phyloP scores from a whole-genome alignment of 2,329 filamentous ascomycete species.

The Cladophialophora immunda region DNA sequence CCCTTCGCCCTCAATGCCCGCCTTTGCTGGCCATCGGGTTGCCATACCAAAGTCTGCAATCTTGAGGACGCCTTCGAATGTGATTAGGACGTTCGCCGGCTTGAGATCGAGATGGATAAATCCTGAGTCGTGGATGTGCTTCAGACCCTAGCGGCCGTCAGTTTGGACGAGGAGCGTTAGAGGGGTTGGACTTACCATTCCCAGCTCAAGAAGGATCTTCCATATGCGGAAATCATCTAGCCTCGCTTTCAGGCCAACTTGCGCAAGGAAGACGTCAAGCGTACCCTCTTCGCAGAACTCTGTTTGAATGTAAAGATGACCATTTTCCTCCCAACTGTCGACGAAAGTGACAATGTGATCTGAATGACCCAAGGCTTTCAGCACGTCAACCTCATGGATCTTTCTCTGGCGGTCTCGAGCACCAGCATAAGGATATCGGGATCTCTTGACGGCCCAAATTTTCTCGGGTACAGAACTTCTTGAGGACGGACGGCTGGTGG shows the following conservation, averaged over 20 bases:
- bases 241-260: slow-evolving; percentile 81
- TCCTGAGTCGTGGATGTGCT: slow-evolving; percentile 86
- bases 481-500: slow-evolving; percentile 59
- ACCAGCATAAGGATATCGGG: slow-evolving; percentile 80
- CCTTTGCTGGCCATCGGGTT: slow-evolving; percentile 76
- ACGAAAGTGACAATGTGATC: slow-evolving; percentile 87
- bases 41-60: slow-evolving; percentile 78
- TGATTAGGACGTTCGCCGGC: slow-evolving; percentile 71
- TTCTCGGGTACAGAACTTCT: slow-evolving; percentile 64
- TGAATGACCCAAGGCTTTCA: slow-evolving; percentile 78
- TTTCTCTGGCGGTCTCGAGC: slow-evolving; percentile 82
- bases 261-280: slow-evolving; percentile 83
- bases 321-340: slow-evolving; percentile 86
- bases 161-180: slow-evolving; percentile 19
- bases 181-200: slow-evolving; percentile 69
- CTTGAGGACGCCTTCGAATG: slow-evolving; percentile 71
- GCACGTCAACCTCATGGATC: slow-evolving; percentile 81
- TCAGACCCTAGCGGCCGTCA: slow-evolving; percentile 71
- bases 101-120: slow-evolving; percentile 77
- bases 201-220: slow-evolving; percentile 92
- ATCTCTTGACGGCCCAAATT: slow-evolving; percentile 94
- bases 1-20: slow-evolving; percentile 85
- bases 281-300: slow-evolving; percentile 97
- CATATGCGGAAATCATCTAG: slow-evolving; percentile 98
- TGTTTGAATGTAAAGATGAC: slow-evolving; percentile 93